Evolutionary conservation across 345 rosid genomes (phyloP).

Genomic region (Punica granatum): DNA sequence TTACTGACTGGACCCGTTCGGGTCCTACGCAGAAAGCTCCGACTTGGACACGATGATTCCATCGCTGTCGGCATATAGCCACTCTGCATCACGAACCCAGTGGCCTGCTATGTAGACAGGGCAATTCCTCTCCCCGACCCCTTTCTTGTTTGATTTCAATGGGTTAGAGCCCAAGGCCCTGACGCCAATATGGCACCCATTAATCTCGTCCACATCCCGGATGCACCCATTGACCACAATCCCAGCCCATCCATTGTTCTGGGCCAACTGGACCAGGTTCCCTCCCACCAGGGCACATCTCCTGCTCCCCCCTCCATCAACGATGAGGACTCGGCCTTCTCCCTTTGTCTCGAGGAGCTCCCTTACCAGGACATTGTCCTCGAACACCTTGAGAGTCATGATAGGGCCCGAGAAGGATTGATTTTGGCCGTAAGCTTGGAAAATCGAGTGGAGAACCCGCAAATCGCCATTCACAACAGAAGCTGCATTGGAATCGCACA

Average conservation of each 20-base stretch:
- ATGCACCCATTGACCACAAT: slow-evolving; percentile 74
- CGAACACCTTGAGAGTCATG: slow-evolving; percentile 71
- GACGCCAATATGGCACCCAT: slow-evolving; percentile 63
- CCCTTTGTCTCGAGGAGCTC: slow-evolving; percentile 67
- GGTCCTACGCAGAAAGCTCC: slow-evolving; percentile 43
- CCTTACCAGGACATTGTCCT: slow-evolving; percentile 77
- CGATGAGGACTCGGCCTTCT: slow-evolving; percentile 70
- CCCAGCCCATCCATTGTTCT: slow-evolving; percentile 82
- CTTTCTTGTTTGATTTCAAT: slow-evolving; percentile 64
- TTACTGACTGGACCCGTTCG: background rate
- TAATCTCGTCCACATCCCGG: slow-evolving; percentile 79
- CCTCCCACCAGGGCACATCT: slow-evolving; percentile 84
- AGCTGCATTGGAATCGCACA: slow-evolving; percentile 63
- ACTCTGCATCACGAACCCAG: slow-evolving; percentile 59
- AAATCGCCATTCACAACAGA: slow-evolving; percentile 54
- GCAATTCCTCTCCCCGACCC: slow-evolving; percentile 66
- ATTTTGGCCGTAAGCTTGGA: slow-evolving; percentile 67
- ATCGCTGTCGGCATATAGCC: slow-evolving; percentile 86
- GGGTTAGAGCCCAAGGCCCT: slow-evolving; percentile 82
- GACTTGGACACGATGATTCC: slow-evolving; percentile 59
- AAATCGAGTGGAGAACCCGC: slow-evolving; percentile 58
- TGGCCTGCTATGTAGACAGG: slow-evolving; percentile 53
- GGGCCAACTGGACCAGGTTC: slow-evolving; percentile 63
- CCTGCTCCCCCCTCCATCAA: slow-evolving; percentile 87
- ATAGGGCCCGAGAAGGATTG: slow-evolving; percentile 64